Conservation (phyloP, 1,139 yeast species). For the Yamadazyma conglobata region DNA sequence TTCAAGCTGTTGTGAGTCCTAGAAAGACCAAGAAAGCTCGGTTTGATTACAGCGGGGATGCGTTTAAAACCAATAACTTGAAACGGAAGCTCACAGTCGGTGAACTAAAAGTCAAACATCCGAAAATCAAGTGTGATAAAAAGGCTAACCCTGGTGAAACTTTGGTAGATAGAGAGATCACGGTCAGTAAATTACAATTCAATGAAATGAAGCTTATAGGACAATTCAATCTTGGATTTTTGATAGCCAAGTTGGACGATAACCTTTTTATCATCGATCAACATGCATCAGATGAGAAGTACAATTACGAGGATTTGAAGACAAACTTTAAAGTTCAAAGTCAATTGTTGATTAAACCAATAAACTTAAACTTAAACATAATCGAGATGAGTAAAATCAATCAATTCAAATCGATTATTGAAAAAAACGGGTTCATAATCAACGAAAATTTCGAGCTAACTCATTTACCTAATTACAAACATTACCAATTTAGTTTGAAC, state of each 20-base stretch:
- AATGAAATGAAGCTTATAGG: slow-evolving; percentile 74
- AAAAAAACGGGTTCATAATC: slow-evolving; percentile 70
- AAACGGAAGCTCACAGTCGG: slow-evolving; percentile 1
- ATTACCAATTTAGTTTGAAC: slow-evolving; percentile 56
- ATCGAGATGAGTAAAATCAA: slow-evolving; percentile 72
- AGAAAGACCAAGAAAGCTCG: slow-evolving; percentile 1
- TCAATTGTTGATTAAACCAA: slow-evolving; percentile 73
- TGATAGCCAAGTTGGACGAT: slow-evolving; percentile 54
- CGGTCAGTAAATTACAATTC: slow-evolving; percentile 64
- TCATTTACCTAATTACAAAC: slow-evolving; percentile 73
- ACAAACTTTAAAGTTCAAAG: slow-evolving; percentile 44
- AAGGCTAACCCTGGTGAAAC: not conserved
- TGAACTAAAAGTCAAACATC: not conserved
- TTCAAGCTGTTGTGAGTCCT: slow-evolving; percentile 1
- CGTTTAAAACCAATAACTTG: slow-evolving; percentile 10
- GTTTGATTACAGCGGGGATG: slow-evolving; percentile 2
- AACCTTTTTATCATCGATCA: slow-evolving; percentile 89
- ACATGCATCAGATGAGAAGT: slow-evolving; percentile 96
- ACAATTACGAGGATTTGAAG: slow-evolving; percentile 71
- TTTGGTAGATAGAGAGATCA: slow-evolving; percentile 44
- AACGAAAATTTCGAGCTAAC: slow-evolving; percentile 34
- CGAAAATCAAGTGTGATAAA: not conserved
- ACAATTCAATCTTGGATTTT: slow-evolving; percentile 90
- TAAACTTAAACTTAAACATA: slow-evolving; percentile 60
- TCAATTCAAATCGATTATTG: slow-evolving; percentile 56